phyloP scores from a whole-genome alignment of 164 flowering plant genomes.

The Macadamia integrifolia region DNA sequence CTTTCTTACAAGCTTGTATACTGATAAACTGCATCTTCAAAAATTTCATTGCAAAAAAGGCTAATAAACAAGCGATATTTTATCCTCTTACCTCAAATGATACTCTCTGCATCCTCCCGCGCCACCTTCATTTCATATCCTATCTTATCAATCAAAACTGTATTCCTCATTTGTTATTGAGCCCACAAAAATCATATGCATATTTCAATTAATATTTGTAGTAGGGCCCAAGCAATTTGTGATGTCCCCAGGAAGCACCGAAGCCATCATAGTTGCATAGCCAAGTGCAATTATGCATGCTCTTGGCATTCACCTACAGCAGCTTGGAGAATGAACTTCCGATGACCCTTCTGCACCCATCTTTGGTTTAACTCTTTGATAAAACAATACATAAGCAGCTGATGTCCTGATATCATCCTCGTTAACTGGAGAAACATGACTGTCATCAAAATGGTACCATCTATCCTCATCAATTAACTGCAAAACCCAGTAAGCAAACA shows the following conservation, averaged over 20 bases:
- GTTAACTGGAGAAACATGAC: slow-evolving; percentile 57
- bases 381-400: slow-evolving; percentile 87
- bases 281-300: not conserved
- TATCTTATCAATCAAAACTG: too few relatives aligned
- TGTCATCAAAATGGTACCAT: slow-evolving; percentile 95
- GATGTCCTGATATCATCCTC: slow-evolving; percentile 72
- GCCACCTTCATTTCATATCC: not conserved
- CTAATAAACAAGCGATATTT: not conserved
- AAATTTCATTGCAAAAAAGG: too few relatives aligned
- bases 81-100: not conserved
- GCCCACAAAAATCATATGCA: too few relatives aligned
- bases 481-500: slow-evolving; percentile 11
- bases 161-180: too few relatives aligned
- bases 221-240: not conserved
- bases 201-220: not conserved
- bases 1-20: too few relatives aligned
- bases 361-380: slow-evolving; percentile 39
- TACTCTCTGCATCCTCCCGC: not conserved
- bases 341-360: slow-evolving; percentile 31
- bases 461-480: slow-evolving; percentile 72
- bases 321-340: slow-evolving; percentile 6
- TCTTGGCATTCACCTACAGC: slow-evolving; percentile 2
- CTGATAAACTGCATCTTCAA: too few relatives aligned
- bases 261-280: not conserved
- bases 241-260: slow-evolving; percentile 3